Evolutionary conservation across 2,329 filamentous ascomycete genomes (phyloP).

Genomic region (Talaromyces sp.): DNA sequence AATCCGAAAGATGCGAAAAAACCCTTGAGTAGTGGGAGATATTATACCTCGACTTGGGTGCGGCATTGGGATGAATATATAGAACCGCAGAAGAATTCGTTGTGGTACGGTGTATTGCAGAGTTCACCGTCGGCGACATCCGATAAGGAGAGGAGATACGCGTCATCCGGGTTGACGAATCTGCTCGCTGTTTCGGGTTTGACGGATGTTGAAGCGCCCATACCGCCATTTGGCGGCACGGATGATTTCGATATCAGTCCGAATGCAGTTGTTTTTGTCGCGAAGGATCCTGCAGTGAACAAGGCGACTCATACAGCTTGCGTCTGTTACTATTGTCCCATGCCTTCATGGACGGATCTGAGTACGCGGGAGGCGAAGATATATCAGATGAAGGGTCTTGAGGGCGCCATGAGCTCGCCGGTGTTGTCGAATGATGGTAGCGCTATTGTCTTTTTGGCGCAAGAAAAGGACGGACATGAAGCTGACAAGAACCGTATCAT

Average conservation of each 20-base stretch:
- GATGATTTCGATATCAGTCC: slow-evolving; percentile 48
- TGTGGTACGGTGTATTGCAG: slow-evolving; percentile 49
- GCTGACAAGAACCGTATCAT: slow-evolving; percentile 47
- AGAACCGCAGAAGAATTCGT: slow-evolving; percentile 47
- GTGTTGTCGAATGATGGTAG: slow-evolving; percentile 44
- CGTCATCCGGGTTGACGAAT: slow-evolving; percentile 43
- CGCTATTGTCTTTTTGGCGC: slow-evolving; percentile 42
- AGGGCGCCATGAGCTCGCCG: slow-evolving; percentile 45
- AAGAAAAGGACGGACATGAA: slow-evolving; percentile 46
- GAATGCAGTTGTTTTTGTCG: slow-evolving; percentile 45
- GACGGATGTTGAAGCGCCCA: slow-evolving; percentile 44
- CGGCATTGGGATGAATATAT: slow-evolving; percentile 54
- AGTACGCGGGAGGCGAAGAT: slow-evolving; percentile 29
- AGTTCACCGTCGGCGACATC: slow-evolving; percentile 37
- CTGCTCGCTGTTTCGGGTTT: slow-evolving; percentile 39
- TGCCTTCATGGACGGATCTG: slow-evolving; percentile 41
- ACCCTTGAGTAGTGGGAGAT: slow-evolving; percentile 43
- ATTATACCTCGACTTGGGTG: slow-evolving; percentile 52
- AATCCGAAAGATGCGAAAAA: slow-evolving; percentile 50
- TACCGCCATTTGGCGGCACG: slow-evolving; percentile 47
- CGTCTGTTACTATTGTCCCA: slow-evolving; percentile 44
- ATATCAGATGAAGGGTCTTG: slow-evolving; percentile 32
- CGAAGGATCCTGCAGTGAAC: slow-evolving; percentile 45
- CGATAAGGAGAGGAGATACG: slow-evolving; percentile 37
- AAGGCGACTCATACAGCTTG: slow-evolving; percentile 47